phyloP scores from a whole-genome alignment of 148 eudicot species.

The Cornus suecica region DNA sequence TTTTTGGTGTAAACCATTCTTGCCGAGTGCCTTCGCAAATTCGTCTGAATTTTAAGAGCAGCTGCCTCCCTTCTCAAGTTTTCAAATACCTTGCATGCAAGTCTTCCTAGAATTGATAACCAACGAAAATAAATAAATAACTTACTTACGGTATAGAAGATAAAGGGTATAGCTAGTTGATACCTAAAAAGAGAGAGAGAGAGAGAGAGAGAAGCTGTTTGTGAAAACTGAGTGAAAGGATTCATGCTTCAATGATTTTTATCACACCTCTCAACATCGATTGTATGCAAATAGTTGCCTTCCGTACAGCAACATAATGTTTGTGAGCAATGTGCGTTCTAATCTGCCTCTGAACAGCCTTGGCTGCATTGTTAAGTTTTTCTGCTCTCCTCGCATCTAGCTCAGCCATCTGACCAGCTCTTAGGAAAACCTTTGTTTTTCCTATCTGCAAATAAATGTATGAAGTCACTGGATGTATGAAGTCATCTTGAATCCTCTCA shows the following conservation, averaged over 20 bases:
- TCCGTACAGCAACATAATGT: slow-evolving; percentile 51
- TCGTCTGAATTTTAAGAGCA: slow-evolving; percentile 67
- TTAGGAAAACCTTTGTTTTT: slow-evolving; percentile 77
- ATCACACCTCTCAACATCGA: slow-evolving; percentile 67
- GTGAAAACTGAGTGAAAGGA: not conserved
- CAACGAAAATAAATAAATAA: slow-evolving; percentile 9
- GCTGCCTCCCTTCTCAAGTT: slow-evolving; percentile 68
- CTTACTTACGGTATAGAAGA: not conserved
- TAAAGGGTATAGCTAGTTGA: not conserved
- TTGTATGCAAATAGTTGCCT: slow-evolving; percentile 60
- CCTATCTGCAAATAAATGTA: slow-evolving; percentile 65
- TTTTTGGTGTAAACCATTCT: slow-evolving; percentile 48
- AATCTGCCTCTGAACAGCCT: slow-evolving; percentile 61
- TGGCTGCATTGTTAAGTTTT: slow-evolving; percentile 74
- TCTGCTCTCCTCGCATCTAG: slow-evolving; percentile 72
- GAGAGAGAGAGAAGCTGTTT: no score
- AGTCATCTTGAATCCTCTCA: not conserved
- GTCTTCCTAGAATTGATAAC: slow-evolving; percentile 44
- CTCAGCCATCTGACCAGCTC: slow-evolving; percentile 98
- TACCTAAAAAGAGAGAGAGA: not conserved
- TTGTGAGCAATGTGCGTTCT: slow-evolving; percentile 63
- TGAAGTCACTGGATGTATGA: not conserved
- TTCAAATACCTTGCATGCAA: slow-evolving; percentile 58
- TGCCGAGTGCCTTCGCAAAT: slow-evolving; percentile 60
- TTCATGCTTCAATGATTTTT: slow-evolving; percentile 16